Evolutionary conservation across 164 flowering plant species (phyloP).

Genomic region (grape (Vitis vinifera)): ASM3070453v1 NC_081822.1:12514001-12514500

Average conservation of each 20-base stretch:
- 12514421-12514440: conserved; percentile 48
- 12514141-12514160: conserved; percentile 31
- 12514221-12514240: conserved; percentile 43
- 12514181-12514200: conserved; percentile 32
- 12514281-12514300: conserved; percentile 18
- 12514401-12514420: conserved; percentile 7
- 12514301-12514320: conserved; percentile 23
- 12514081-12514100: conserved; percentile 35
- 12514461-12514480: conserved; percentile 59
- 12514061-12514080: conserved; percentile 21
- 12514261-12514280: conserved; percentile 46
- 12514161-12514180: conserved; percentile 10
- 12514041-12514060: background rate
- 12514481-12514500: conserved; percentile 83
- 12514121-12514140: conserved; percentile 32
- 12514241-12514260: conserved; percentile 22
- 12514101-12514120: conserved; percentile 33
- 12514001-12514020: too few species aligned
- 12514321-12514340: conserved; percentile 16
- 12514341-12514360: conserved; percentile 12
- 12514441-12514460: conserved; percentile 46
- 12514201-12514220: conserved; percentile 19
- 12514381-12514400: conserved; percentile 22
- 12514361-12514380: conserved; percentile 9
- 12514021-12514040: too few species aligned